phyloP scores from a whole-genome alignment of 805 yeast genomes.

The Candida arabinofermentans region DNA sequence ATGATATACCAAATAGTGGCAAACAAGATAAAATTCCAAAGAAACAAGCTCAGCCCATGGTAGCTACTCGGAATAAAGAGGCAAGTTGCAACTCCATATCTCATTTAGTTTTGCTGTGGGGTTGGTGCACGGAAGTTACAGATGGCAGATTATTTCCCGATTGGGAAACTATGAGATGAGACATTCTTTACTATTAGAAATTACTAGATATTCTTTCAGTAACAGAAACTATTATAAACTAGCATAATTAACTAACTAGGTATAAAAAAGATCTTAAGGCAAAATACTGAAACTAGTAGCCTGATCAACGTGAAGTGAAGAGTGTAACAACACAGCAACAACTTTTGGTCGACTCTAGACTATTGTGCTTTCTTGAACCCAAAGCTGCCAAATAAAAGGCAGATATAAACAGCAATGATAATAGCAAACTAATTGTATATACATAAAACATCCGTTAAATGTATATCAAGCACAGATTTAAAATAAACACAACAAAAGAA shows the following conservation, averaged over 20 bases:
- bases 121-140: background rate
- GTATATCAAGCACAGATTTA: background rate
- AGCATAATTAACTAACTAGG: background rate
- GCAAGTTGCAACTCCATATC: no score
- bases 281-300: constrained; percentile 4
- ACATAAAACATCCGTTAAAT: background rate
- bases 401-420: no score
- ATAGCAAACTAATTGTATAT: no score
- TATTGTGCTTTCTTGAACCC: background rate
- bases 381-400: background rate
- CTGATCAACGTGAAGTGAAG: background rate
- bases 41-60: no score
- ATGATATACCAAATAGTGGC: no score
- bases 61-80: no score
- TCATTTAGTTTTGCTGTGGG: background rate
- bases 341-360: constrained; percentile 1
- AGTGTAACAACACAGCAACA: constrained; percentile 18
- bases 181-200: no score
- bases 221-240: no score
- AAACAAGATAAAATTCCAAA: no score
- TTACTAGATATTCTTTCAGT: background rate
- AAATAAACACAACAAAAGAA: constrained; percentile 1
- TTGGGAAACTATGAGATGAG: no score
- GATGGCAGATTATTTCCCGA: background rate
- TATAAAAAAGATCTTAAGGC: background rate